These are phyloP conservation scores for Aspergillus udagawae DNA, from an alignment of 2,329 filamentous ascomycete genomes.

Conservation along the genomic window DNA sequence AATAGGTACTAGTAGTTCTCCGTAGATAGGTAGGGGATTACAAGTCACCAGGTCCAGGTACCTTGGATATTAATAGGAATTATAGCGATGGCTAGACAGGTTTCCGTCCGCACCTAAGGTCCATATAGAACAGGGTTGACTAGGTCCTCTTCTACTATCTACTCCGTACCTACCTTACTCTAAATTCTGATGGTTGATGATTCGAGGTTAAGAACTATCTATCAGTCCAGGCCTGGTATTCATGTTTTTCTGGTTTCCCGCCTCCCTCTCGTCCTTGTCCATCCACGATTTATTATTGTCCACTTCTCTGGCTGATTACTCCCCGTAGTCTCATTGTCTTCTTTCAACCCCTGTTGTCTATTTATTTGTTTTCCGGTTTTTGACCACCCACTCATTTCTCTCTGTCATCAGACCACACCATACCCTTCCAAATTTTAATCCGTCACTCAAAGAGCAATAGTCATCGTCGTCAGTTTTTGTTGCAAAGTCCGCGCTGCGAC, in stretches of 20 bases:
- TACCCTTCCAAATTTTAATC: background rate
- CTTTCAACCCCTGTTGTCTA: background rate
- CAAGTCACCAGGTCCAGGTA: background rate
- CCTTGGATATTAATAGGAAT: background rate
- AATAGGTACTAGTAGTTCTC: background rate
- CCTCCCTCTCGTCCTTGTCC: background rate
- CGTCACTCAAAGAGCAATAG: background rate
- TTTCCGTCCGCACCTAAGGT: background rate
- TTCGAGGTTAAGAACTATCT: background rate
- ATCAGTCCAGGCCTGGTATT: background rate
- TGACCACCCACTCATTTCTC: background rate
- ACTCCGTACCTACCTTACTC: background rate
- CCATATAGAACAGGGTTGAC: background rate
- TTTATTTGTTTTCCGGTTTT: background rate
- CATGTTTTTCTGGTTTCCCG: background rate
- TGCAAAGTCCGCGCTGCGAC: background rate
- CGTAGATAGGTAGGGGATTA: background rate
- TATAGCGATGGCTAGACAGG: background rate
- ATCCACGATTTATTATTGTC: background rate
- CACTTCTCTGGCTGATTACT: background rate
- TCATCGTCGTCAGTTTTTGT: slow-evolving; percentile 10
- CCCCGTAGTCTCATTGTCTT: background rate
- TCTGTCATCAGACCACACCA: slow-evolving; percentile 2
- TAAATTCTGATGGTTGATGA: background rate
- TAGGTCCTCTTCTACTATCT: background rate